Conservation (phyloP, 2,329 filamentous ascomycete species). For the Aotearoamyces nothofagi region DNA sequence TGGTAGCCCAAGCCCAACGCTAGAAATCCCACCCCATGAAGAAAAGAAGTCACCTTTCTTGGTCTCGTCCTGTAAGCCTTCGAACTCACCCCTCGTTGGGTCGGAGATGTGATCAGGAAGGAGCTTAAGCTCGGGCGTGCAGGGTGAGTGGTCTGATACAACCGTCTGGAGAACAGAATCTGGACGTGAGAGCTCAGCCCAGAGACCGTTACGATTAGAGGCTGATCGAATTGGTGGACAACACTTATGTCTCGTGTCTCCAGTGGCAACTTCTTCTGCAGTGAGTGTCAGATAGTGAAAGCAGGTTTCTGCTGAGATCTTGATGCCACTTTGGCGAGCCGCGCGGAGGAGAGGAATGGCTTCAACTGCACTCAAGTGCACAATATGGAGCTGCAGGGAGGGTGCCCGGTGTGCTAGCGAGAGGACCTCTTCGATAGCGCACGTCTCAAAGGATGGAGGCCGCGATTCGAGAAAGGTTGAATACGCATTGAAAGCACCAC, state of each 20-base stretch:
- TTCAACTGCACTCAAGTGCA: conserved; percentile 55
- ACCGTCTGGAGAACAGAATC: conserved; percentile 82
- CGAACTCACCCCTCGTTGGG: conserved; percentile 15
- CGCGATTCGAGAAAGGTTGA: conserved; percentile 84
- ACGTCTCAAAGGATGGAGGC: conserved; percentile 80
- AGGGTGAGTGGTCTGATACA: conserved; percentile 91
- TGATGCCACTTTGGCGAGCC: conserved; percentile 44
- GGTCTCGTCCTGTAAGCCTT: conserved; percentile 22
- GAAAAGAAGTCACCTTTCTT: conserved; percentile 76
- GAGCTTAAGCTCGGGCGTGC: conserved; percentile 86
- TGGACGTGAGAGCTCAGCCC: conserved; percentile 58
- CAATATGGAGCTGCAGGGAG: conserved; percentile 74
- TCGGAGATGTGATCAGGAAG: conserved; percentile 48
- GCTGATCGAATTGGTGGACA: conserved; percentile 55
- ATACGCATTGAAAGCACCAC: conserved; percentile 63
- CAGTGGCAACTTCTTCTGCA: conserved; percentile 48
- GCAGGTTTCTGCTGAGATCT: conserved; percentile 64
- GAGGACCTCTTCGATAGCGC: conserved; percentile 76
- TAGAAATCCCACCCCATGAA: conserved; percentile 92
- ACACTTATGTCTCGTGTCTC: conserved; percentile 61
- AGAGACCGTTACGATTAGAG: conserved; percentile 47
- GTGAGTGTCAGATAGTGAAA: conserved; percentile 60
- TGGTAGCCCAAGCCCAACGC: conserved; percentile 79
- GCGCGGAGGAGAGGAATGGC: conserved; percentile 50
- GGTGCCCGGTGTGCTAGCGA: conserved; percentile 69